Base-by-base conservation (phyloP, 2,329 filamentous ascomycete species). In the Biscogniauxia marginata region DNA sequence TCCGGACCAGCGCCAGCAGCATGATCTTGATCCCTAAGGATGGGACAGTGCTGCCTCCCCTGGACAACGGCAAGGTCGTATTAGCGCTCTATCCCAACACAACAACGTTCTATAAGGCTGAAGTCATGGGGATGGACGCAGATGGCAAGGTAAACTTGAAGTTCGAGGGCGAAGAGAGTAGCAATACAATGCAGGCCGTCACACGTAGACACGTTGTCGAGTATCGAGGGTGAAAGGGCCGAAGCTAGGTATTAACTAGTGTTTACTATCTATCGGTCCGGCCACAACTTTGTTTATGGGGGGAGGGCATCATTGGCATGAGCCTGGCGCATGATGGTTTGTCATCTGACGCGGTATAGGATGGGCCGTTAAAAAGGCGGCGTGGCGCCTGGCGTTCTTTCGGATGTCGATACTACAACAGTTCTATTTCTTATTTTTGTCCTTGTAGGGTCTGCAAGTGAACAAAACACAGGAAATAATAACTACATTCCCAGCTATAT, bases 81-180 rank as follows among this genome's bases (percentile, higher is more conserved):
- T 77, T 93, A 55, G 90, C 90, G 0, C 77, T 91, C 56, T 95
- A 95, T 67, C 90, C 90, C 0, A 87, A 91, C 65, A 93, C 90
- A 1, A 93, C 90, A 1, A 93, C 89, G 0, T 93, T 95, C 66
- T 95, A 95, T 71, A 87, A 89, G 69, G 90, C 90, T 1, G 89
- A 92, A 64, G 90, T 93, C 7, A 88, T 90, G 74, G 86, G 86
- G 34, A 86, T 84, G 78, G 77, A 87, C 54, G 76, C 76, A 43
- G 70, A 78, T 58, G 67, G 79, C 44, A 81, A 79, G 58, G 84
- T 88, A 45, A 82, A 83, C 55, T 76, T 93, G 61, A 86, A 90
- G 60, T 93, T 93, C 65, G 90, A 93, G 69, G 89, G 89, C 13
- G 89, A 92, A 65, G 88, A 91, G 68, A 88, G 88, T 66, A 82